Base-by-base conservation (phyloP, 2,329 filamentous ascomycete genomes). In the Phialemonium atrogriseum region DNA sequence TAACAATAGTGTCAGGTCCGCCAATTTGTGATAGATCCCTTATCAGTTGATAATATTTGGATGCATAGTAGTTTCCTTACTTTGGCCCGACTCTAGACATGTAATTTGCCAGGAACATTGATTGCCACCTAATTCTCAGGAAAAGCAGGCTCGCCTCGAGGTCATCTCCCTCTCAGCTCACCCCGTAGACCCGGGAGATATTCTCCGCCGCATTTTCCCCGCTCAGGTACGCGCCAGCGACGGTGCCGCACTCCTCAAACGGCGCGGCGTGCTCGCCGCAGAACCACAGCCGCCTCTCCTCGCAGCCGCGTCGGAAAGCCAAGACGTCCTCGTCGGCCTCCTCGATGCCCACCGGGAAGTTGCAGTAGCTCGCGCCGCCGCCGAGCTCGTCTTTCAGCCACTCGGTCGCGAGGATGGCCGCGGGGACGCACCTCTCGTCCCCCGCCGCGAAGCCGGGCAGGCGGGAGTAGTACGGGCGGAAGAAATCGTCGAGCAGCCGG, bases 191-290 rank as follows among this genome's bases (percentile, higher is more conserved):
- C n/a, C n/a, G n/a, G n/a, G n/a, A n/a, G n/a, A n/a, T n/a, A n/a
- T n/a, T n/a, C n/a, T n/a, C n/a, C n/a, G n/a, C n/a, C n/a, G n/a
- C n/a, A n/a, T n/a, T n/a, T 11, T 80, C 73, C 0, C 77, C 77
- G 46, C 70, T 71, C 73, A 74, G 78, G 49, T 70, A 81, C 12
- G 77, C 77, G 1, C 77, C 77, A 0, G 74, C 77, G 8, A 71
- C 73, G 7, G 75, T 80, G 1, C 77, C 77, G 40, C 80, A 47
- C 32, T 73, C 76, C 16, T 79, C 65, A 52, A 80, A 78, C 11
- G 77, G 77, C 30, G 74, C 71, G 10, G 74, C 79, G 55, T 82
- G 77, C 52, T 83, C 77, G 0, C 77, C 77, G 1, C 76, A 77
- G 46, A 83, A 64, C 77, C 77, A 82, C 3, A 82, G 39, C 0